These are phyloP conservation scores for Linnemannia hyalina DNA, from an alignment of 192 early-diverging fungal genomes.

Conservation along the genomic window DNA sequence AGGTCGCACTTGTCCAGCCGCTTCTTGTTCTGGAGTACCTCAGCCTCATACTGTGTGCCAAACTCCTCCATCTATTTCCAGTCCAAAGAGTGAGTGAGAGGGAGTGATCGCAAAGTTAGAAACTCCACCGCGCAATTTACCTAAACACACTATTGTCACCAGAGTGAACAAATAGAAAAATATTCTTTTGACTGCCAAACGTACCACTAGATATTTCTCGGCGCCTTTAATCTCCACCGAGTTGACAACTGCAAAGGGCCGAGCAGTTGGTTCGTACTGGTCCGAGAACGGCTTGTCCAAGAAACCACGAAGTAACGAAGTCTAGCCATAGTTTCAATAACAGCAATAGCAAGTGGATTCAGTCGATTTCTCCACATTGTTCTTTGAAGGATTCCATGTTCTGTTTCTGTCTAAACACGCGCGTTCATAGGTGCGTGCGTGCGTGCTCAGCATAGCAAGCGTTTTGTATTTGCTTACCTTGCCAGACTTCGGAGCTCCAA, in stretches of 20 bases:
- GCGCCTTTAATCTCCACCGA: constrained; percentile 95
- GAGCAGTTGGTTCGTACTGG: constrained; percentile 81
- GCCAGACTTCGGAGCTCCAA: constrained; percentile 93
- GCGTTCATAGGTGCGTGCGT: background rate
- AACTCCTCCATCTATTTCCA: constrained; percentile 88
- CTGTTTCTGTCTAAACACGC: background rate
- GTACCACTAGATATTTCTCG: constrained; percentile 94
- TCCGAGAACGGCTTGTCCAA: constrained; percentile 86
- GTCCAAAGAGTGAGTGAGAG: background rate
- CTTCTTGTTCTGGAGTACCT: constrained; percentile 91
- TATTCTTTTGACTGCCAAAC: background rate
- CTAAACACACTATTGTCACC: no score
- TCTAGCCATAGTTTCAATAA: constrained; percentile 54
- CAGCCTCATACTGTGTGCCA: constrained; percentile 86
- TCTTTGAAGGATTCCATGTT: background rate
- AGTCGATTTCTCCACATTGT: background rate
- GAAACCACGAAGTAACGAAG: constrained; percentile 87
- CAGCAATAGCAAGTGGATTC: background rate
- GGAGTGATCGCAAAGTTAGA: background rate
- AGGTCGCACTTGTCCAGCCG: constrained; percentile 92
- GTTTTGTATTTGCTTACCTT: constrained; percentile 69
- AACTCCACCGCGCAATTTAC: no score
- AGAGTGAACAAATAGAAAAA: background rate
- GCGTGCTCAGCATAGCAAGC: background rate
- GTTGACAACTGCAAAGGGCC: constrained; percentile 89